phyloP scores from a whole-genome alignment of 208 protist species.

The Trypanosoma scelopori region DNA sequence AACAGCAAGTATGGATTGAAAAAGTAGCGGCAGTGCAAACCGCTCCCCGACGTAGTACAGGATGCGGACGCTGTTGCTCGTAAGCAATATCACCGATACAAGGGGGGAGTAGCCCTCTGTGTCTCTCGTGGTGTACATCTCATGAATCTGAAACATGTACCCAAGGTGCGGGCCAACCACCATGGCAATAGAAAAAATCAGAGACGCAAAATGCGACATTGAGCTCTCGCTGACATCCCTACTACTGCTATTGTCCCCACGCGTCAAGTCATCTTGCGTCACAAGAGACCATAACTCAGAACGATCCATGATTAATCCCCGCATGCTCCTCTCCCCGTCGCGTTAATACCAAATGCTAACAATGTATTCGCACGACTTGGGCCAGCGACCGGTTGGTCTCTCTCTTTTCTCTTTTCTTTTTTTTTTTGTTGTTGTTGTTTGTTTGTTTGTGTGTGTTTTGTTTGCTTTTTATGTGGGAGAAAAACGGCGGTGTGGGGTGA shows the following conservation, averaged over 20 bases:
- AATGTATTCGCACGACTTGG: too few relatives aligned
- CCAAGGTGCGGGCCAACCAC: constrained; percentile 71
- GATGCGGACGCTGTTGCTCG: constrained; percentile 77
- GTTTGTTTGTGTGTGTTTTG: too few relatives aligned
- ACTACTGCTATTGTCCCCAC: neutral
- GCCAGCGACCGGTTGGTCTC: too few relatives aligned
- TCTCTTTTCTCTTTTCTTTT: too few relatives aligned
- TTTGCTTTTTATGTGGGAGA: too few relatives aligned
- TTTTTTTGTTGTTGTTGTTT: too few relatives aligned
- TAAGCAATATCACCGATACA: constrained; percentile 74
- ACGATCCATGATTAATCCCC: too few relatives aligned
- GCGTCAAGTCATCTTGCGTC: neutral
- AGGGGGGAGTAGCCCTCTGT: constrained; percentile 62
- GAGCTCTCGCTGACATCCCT: neutral
- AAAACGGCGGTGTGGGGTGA: too few relatives aligned
- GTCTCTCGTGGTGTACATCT: constrained; percentile 40
- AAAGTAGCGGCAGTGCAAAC: constrained; percentile 61
- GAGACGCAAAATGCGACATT: constrained; percentile 7
- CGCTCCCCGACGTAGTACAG: constrained; percentile 67
- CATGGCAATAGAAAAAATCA: constrained; percentile 45
- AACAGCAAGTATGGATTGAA: constrained; percentile 59
- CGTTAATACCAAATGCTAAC: too few relatives aligned
- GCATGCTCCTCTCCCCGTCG: too few relatives aligned
- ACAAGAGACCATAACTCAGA: too few relatives aligned
- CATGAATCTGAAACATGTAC: constrained; percentile 57